Evolutionary conservation across 73 alveolate genomes (phyloP).

Genomic region (Durusdinium trenchii): DNA sequence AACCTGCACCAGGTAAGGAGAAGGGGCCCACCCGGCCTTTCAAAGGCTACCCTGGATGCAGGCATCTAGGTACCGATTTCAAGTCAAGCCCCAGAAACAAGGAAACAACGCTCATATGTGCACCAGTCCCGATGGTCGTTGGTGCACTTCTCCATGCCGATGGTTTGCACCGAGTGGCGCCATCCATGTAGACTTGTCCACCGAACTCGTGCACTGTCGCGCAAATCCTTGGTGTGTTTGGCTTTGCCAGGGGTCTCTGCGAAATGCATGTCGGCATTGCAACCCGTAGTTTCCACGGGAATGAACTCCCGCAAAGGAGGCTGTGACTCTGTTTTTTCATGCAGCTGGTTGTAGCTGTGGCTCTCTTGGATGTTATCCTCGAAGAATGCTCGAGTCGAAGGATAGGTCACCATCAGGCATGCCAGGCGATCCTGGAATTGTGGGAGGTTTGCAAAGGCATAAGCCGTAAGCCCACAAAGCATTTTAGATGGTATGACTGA

Average conservation of each 20-base stretch:
- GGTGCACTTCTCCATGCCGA: too few relatives aligned
- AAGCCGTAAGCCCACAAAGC: too few relatives aligned
- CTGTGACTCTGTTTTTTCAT: background rate
- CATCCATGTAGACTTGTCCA: constrained; percentile 99
- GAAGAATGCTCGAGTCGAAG: constrained; percentile 99
- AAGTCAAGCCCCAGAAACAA: too few relatives aligned
- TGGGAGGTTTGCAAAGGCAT: too few relatives aligned
- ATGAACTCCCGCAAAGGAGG: background rate
- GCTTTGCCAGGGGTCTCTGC: background rate
- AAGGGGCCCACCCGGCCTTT: too few relatives aligned
- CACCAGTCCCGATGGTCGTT: too few relatives aligned
- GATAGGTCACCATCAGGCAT: constrained; percentile 98
- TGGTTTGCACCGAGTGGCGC: too few relatives aligned
- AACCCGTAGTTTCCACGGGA: background rate
- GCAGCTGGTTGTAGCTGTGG: background rate
- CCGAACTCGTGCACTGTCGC: constrained; percentile 71
- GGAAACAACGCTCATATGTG: too few relatives aligned
- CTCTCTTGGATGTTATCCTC: constrained; percentile 97
- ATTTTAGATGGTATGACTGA: too few relatives aligned
- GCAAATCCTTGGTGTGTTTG: constrained; percentile 25
- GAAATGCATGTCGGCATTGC: background rate
- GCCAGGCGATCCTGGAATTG: constrained; percentile 96
- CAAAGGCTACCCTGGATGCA: too few relatives aligned
- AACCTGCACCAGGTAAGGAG: too few relatives aligned
- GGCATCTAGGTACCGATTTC: too few relatives aligned